Percentiles rank a stretch among this genome's conserved stretches.
Conservation (phyloP, 768 basidiomycete genomes). For the Leccinum incarnatum region DNA sequence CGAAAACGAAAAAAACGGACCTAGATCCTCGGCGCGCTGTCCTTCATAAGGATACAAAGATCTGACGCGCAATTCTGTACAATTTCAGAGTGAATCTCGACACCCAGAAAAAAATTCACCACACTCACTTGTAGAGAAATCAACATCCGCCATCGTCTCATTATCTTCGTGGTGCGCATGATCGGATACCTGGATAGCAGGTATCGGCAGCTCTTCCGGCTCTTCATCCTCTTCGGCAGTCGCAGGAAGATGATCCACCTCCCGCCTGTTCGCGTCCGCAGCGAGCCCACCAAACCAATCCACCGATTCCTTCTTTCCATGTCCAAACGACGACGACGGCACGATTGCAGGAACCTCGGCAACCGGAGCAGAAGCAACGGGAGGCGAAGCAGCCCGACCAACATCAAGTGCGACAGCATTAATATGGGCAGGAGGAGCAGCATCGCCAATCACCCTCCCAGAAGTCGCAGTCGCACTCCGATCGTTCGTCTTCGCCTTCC, state of each 20-base stretch:
- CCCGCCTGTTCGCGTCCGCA: conserved; percentile 52
- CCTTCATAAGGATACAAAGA: conserved; percentile 84
- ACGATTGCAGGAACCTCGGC: conserved; percentile 17
- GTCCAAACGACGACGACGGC: conserved; percentile 22
- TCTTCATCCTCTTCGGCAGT: conserved; percentile 56
- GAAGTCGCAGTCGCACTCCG: conserved; percentile 67
- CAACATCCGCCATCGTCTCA: conserved; percentile 71
- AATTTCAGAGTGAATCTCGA: neutral
- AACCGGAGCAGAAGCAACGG: conserved; percentile 15
- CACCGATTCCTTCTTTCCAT: conserved; percentile 70
- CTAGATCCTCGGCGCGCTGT: conserved; percentile 84
- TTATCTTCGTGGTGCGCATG: conserved; percentile 35
- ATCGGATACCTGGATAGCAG: conserved; percentile 58
- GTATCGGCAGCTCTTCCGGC: conserved; percentile 33
- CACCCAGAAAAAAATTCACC: neutral
- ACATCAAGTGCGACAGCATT: conserved; percentile 37
- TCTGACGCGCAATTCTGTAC: conserved; percentile 67
- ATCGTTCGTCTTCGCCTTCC: conserved; percentile 80
- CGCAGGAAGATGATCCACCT: conserved; percentile 43
- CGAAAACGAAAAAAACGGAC: conserved; percentile 48
- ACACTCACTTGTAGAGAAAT: conserved; percentile 55
- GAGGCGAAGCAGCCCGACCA: conserved; percentile 31
- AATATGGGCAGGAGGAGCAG: conserved; percentile 68
- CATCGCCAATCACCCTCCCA: conserved; percentile 78
- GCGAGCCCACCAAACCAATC: conserved; percentile 92